Evolutionary conservation across 140 eudicot species (phyloP), one percentile per base, ranked within the genome.

Genomic region (Stevia rebaudiana): DNA sequence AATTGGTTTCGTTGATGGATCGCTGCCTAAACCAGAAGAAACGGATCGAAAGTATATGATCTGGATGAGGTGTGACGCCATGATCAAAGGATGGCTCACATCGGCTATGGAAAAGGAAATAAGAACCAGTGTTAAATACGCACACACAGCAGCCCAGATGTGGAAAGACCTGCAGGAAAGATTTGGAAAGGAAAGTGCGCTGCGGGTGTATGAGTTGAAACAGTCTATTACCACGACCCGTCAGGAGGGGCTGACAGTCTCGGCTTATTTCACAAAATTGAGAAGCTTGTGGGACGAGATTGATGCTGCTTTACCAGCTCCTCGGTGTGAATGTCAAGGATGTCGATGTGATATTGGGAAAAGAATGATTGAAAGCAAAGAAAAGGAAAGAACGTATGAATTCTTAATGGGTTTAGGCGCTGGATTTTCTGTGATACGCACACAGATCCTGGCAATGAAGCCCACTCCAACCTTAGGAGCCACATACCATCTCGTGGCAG

Each of bases 121-220:
- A n/a, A n/a, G n/a, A n/a, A n/a, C n/a, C n/a, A n/a, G n/a, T n/a
- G n/a, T n/a, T n/a, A n/a, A n/a, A n/a, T n/a, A n/a, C n/a, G n/a
- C n/a, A n/a, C n/a, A n/a, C n/a, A n/a, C n/a, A n/a, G n/a, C n/a
- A n/a, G n/a, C n/a, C n/a, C n/a, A n/a, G n/a, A n/a, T n/a, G n/a
- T n/a, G n/a, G n/a, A n/a, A n/a, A n/a, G n/a, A n/a, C n/a, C n/a
- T n/a, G n/a, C n/a, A n/a, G n/a, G n/a, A n/a, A n/a, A n/a, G n/a
- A n/a, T n/a, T n/a, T n/a, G n/a, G n/a, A n/a, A n/a, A n/a, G n/a
- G n/a, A n/a, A n/a, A n/a, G n/a, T n/a, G n/a, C n/a, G n/a, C n/a
- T n/a, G n/a, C n/a, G n/a, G n/a, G n/a, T n/a, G n/a, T n/a, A 58
- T 18, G 65, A 58, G n/a, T 21, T 58, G 65, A 58, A 35, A 30